Conservation (phyloP, 129 eudicot genomes). For the Logfia minima region DNA sequence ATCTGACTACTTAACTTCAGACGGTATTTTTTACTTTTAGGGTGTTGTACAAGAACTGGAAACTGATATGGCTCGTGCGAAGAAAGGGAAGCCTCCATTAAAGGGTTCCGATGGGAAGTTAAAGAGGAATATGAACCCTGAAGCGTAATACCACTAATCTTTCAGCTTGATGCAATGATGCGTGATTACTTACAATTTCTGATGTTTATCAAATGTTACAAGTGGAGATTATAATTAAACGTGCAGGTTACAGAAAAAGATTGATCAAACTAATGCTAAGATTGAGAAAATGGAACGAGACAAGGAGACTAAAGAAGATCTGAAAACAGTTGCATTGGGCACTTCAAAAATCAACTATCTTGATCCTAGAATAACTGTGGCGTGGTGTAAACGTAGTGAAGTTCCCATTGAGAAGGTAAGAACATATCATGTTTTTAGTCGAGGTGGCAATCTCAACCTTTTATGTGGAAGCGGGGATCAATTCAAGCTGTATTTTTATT, state of each 20-base stretch:
- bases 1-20: neutral
- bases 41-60: constrained; percentile 63
- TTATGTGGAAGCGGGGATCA: neutral
- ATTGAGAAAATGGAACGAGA: constrained; percentile 87
- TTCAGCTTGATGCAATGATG: neutral
- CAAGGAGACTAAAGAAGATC: constrained; percentile 77
- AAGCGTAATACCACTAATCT: constrained; percentile 54
- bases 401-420: constrained; percentile 97
- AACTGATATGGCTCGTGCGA: constrained; percentile 72
- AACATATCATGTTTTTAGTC: neutral
- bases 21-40: constrained; percentile 29
- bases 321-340: constrained; percentile 93
- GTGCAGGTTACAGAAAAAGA: constrained; percentile 78
- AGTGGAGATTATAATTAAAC: constrained; percentile 6
- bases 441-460: neutral
- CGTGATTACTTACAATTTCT: neutral
- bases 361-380: constrained; percentile 98
- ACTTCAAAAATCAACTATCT: constrained; percentile 94
- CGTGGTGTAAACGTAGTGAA: constrained; percentile 98
- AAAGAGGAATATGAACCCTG: constrained; percentile 78
- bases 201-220: neutral
- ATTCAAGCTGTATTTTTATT: neutral
- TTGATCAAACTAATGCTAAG: constrained; percentile 60
- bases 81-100: constrained; percentile 88
- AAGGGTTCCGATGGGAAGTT: constrained; percentile 75